Base-by-base conservation (phyloP, 192 early-diverging fungal species). In the Backusella psychrophila region DNA sequence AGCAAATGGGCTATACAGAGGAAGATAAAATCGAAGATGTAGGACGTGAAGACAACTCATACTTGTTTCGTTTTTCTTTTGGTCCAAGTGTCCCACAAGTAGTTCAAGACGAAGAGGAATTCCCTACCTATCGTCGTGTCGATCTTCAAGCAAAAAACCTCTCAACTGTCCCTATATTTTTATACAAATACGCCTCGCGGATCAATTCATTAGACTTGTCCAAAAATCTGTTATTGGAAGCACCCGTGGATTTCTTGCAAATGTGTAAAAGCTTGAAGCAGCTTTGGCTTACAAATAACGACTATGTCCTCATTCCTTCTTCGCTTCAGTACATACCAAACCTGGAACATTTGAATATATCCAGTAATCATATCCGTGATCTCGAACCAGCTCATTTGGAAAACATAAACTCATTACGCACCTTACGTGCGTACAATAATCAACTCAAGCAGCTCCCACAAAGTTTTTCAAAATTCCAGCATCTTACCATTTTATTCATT, bases 11-110 rank as follows among this genome's bases (percentile, higher is more conserved):
- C 23, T 96, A 97, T 73, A 87, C 87, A 14, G 88, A 88, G 29
- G 81, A 88, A 52, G 95, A 97, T 81, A 90, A 89, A 74, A 85
- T 96, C 9, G 91, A 94, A 65, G 85, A 92, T 35, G 83, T 95
- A 26, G 93, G 93, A 4, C 84, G 95, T 66, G 95, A 96, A 72
- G 94, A 96, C 77, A 95, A 94, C 83, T 94, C 92, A 52, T 95
- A 95, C 49, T 76, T 95, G 21, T 91, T 90, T 80, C 89, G 93
- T n/a, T 95, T 96, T 75, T 90, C 90, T 4, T 90, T 96, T 79
- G 84, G 81, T 12, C 79, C 84, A 19, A 84, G 76, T 29, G 73
- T 76, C 19, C 72, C 78, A 0, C 82, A 77, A 3, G 86, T 82
- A 80, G 26, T 77, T 6, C 71, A 83, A 75, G 86, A 86, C 35